Percentiles rank a stretch among this genome's conserved stretches.
phyloP scores from a whole-genome alignment of 2,329 filamentous ascomycete species.

The Venturia carpophila region DNA sequence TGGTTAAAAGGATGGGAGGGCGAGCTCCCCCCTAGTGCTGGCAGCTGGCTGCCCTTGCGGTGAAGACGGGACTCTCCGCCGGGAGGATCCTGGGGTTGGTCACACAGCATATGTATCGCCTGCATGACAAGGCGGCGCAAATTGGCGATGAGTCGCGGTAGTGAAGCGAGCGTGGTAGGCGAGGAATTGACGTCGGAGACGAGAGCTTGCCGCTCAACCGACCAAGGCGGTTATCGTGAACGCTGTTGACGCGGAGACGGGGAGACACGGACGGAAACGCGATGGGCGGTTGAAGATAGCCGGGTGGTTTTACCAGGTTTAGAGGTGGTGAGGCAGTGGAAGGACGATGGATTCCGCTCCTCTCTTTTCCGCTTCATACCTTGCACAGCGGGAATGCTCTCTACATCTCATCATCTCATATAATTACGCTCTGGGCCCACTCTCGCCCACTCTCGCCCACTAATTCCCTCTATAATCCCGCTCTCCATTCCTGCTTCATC shows the following conservation, averaged over 20 bases:
- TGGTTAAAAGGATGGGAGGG: background rate
- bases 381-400: background rate
- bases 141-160: background rate
- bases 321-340: background rate
- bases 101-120: conserved; percentile 11
- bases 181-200: background rate
- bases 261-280: background rate
- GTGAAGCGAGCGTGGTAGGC: background rate
- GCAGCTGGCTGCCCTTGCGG: background rate
- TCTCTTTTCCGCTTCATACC: background rate
- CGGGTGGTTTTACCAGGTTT: background rate
- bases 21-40: background rate
- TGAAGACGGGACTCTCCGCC: background rate
- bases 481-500: background rate
- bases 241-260: background rate
- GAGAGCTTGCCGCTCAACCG: background rate
- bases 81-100: background rate
- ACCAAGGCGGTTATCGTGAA: background rate
- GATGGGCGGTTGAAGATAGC: background rate
- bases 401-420: too few species aligned
- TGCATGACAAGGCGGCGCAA: background rate
- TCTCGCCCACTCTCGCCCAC: too few species aligned
- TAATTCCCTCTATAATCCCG: background rate
- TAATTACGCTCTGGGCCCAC: too few species aligned
- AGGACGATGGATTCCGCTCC: background rate